A percentile compares a stretch with the other conserved stretches of the same genome.
These are phyloP conservation scores for Didymella segeticola DNA, from an alignment of 2,329 filamentous ascomycete species.

Conservation along the genomic window DNA sequence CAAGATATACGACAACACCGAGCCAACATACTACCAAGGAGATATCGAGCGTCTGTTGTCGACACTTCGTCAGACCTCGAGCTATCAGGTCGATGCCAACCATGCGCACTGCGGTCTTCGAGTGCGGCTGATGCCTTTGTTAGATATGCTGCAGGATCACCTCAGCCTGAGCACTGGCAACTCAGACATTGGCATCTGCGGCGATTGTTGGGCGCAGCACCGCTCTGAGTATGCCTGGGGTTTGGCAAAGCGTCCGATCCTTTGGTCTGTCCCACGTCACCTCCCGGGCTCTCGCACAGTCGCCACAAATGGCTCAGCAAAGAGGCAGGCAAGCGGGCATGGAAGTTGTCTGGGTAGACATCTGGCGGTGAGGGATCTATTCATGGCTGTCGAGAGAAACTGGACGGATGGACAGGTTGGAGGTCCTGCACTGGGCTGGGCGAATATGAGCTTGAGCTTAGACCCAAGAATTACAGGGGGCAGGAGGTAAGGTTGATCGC, in stretches of 20 bases:
- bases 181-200: conserved; percentile 53
- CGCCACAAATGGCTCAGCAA: conserved; percentile 20
- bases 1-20: conserved; percentile 49
- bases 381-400: conserved; percentile 48
- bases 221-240: conserved; percentile 54
- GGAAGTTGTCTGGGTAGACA: conserved; percentile 44
- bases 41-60: conserved; percentile 68
- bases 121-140: conserved; percentile 67
- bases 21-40: conserved; percentile 60
- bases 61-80: conserved; percentile 69
- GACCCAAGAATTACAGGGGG: conserved; percentile 13
- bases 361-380: conserved; percentile 46
- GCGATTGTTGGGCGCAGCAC: conserved; percentile 53
- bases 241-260: conserved; percentile 53
- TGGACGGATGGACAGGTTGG: conserved; percentile 40
- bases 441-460: conserved; percentile 10
- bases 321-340: conserved; percentile 30
- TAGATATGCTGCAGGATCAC: conserved; percentile 66
- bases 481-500: not conserved
- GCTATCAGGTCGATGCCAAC: conserved; percentile 76
- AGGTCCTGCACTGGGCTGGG: conserved; percentile 20
- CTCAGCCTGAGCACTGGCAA: conserved; percentile 44
- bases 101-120: conserved; percentile 77
- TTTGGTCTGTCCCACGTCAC: conserved; percentile 47
- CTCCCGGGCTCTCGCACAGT: conserved; percentile 28